These are phyloP conservation scores for Coniochaeta sp. DNA, from an alignment of 2,329 filamentous ascomycete species.

Conservation along the genomic window DNA sequence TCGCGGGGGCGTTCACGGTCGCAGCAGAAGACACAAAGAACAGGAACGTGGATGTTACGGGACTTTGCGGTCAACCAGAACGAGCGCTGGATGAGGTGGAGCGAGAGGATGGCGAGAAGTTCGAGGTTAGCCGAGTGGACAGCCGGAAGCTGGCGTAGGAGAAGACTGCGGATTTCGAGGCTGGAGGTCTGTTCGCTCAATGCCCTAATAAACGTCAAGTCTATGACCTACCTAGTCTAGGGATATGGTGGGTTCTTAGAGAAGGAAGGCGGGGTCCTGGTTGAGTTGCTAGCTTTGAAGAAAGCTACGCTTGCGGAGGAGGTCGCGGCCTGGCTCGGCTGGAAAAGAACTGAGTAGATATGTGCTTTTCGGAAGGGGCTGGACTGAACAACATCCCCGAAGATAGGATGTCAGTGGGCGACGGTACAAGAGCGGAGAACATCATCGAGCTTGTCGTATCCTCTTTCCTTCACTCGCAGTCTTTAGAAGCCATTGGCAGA, in stretches of 20 bases:
- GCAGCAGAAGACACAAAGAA: slow-evolving; percentile 24
- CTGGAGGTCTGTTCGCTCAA: slow-evolving; percentile 16
- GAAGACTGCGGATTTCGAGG: slow-evolving; percentile 17
- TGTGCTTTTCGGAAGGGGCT: too few species aligned
- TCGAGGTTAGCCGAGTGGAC: slow-evolving; percentile 17
- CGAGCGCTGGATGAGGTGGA: slow-evolving; percentile 37
- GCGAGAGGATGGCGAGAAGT: slow-evolving; percentile 37
- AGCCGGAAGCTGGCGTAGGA: slow-evolving; percentile 16
- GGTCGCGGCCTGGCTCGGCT: slow-evolving; percentile 7
- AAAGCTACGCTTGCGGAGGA: slow-evolving; percentile 17
- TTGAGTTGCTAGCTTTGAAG: slow-evolving; percentile 19
- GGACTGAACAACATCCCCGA: too few species aligned
- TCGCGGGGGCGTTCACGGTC: slow-evolving; percentile 18
- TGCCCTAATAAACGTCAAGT: slow-evolving; percentile 23
- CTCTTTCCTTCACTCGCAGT: too few species aligned
- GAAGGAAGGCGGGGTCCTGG: slow-evolving; percentile 23
- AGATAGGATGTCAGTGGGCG: too few species aligned
- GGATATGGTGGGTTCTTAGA: slow-evolving; percentile 24
- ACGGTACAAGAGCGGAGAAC: too few species aligned
- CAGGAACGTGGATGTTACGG: slow-evolving; percentile 21
- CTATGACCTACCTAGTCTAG: too few species aligned
- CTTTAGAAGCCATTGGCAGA: too few species aligned
- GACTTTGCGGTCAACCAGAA: slow-evolving; percentile 24
- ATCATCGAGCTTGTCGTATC: too few species aligned
- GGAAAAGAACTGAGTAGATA: neutral